A percentile compares a stretch with the other conserved stretches of the same genome.
Conservation (phyloP, 1,284 basidiomycete species). For the Leccinum pallidistipes region DNA sequence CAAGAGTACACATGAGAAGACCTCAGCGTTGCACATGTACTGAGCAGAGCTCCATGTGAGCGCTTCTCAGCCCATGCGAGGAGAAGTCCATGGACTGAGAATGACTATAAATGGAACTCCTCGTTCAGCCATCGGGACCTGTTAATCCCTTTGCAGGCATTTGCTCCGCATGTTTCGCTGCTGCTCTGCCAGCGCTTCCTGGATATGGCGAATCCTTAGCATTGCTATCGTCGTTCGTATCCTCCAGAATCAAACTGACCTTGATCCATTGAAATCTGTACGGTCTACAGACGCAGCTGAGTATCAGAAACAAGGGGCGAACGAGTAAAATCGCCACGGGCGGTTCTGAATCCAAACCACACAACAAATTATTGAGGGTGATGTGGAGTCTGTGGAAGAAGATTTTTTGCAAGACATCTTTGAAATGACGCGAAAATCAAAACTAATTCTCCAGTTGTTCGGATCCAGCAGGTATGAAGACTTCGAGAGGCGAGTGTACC, state of each 20-base stretch:
- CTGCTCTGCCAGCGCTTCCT: not conserved
- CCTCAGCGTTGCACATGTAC: not conserved
- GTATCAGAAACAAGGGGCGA: not conserved
- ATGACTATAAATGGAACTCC: conserved; percentile 1
- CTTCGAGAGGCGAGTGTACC: not conserved
- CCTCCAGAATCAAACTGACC: not conserved
- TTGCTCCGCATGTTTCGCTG: not conserved
- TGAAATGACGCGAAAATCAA: not conserved
- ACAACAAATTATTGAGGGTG: not conserved
- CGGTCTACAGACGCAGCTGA: not conserved
- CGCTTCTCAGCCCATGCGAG: not conserved
- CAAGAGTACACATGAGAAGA: not conserved
- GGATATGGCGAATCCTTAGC: not conserved
- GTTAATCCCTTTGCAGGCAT: not conserved
- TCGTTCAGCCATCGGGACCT: not conserved
- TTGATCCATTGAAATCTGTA: not conserved
- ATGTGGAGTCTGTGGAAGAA: not conserved
- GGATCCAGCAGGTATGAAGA: not conserved
- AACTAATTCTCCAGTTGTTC: not conserved
- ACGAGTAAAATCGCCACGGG: not conserved
- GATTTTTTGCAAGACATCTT: not conserved
- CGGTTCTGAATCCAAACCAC: not conserved
- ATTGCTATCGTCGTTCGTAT: not conserved
- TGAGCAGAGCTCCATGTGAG: conserved; percentile 6
- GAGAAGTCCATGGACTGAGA: not conserved